Evolutionary conservation across 257 asterid genomes (phyloP).

Genomic region (Ballota nigra): DNA sequence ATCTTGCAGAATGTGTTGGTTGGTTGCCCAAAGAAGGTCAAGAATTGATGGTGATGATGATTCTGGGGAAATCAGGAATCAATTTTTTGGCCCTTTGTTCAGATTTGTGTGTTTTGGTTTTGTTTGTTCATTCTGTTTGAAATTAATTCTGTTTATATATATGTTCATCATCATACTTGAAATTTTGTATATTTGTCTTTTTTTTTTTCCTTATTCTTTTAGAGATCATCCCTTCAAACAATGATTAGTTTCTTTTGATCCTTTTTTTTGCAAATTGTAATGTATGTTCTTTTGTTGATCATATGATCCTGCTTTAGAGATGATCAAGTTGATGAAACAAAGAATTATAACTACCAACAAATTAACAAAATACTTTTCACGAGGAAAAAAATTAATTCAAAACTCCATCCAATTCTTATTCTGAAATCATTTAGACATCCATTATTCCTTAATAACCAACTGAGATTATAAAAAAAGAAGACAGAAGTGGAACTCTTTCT

Average conservation of each 20-base stretch:
- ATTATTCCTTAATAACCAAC: background rate
- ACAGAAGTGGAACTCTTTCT: background rate
- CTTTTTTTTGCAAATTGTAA: background rate
- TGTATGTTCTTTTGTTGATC: background rate
- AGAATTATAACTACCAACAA: no score
- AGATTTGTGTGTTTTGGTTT: background rate
- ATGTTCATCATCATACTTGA: background rate
- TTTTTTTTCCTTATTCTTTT: background rate
- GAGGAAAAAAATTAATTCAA: no score
- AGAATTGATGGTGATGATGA: background rate
- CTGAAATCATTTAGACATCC: background rate
- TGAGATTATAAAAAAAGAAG: background rate
- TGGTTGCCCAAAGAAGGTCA: background rate
- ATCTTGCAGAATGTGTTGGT: background rate
- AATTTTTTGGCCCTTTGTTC: slow-evolving; percentile 6
- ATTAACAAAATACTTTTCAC: background rate
- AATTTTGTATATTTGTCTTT: background rate
- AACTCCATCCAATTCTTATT: no score
- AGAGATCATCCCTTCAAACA: background rate
- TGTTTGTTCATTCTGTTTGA: background rate
- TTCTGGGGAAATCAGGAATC: slow-evolving; percentile 14
- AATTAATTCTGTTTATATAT: background rate
- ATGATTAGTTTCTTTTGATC: background rate
- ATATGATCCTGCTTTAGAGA: background rate
- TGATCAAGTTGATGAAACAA: background rate